Conservation (phyloP, 805 yeast species). For the Cyberlindnera americana region DNA sequence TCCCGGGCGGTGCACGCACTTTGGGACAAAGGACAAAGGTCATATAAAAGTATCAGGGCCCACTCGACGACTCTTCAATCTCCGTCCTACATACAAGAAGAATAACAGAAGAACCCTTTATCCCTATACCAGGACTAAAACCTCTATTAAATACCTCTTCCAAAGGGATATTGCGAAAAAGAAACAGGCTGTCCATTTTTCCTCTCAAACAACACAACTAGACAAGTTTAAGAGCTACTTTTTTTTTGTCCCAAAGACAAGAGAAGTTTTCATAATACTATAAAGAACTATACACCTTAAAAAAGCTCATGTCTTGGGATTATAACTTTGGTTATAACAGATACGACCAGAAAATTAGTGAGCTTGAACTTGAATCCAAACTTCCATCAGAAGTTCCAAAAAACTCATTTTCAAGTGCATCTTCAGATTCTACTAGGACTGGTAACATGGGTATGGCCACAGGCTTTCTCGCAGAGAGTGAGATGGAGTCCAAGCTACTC, state of each 20-base stretch:
- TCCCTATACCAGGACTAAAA: no score
- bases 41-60: constrained; percentile 4
- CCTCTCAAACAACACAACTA: background rate
- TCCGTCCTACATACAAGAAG: background rate
- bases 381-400: constrained; percentile 1
- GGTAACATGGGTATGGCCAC: constrained; percentile 6
- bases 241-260: background rate
- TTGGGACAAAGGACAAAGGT: constrained; percentile 2
- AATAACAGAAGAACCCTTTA: no score
- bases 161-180: no score
- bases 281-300: no score
- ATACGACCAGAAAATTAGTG: background rate
- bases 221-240: no score
- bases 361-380: constrained; percentile 6
- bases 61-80: constrained; percentile 1
- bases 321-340: constrained; percentile 8
- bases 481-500: constrained; percentile 28
- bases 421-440: constrained; percentile 6
- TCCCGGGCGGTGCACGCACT: background rate
- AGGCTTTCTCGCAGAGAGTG: constrained; percentile 21
- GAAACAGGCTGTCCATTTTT: no score
- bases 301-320: constrained; percentile 21
- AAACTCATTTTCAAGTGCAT: constrained; percentile 12
- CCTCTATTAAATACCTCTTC: no score
- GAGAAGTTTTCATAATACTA: no score